phyloP scores from a whole-genome alignment of 192 early-diverging fungal species.

The Entophlyctis luteolus region DNA sequence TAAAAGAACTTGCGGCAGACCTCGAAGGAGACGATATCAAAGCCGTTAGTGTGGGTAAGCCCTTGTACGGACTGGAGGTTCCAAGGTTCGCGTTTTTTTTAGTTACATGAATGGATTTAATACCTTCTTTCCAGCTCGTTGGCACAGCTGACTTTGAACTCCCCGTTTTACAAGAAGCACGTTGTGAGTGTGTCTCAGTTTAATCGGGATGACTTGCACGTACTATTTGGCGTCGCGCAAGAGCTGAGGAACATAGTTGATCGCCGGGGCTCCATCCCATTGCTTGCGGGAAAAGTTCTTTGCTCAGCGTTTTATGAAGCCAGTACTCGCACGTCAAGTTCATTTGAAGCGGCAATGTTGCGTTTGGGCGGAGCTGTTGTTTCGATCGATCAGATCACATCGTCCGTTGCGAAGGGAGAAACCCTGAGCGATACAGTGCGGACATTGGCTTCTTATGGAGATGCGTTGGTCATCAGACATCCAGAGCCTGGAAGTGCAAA shows the following conservation, averaged over 20 bases:
- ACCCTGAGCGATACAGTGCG: constrained; percentile 89
- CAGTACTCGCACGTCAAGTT: constrained; percentile 87
- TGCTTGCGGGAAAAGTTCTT: constrained; percentile 87
- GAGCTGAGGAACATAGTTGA: constrained; percentile 96
- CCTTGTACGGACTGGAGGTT: constrained; percentile 43
- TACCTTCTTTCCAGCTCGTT: constrained; percentile 32
- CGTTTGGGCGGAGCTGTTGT: constrained; percentile 91
- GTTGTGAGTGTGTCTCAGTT: constrained; percentile 90
- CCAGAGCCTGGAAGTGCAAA: constrained; percentile 81
- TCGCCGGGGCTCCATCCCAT: constrained; percentile 75
- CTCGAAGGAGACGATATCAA: constrained; percentile 33
- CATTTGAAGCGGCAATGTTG: constrained; percentile 92
- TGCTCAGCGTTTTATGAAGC: constrained; percentile 96
- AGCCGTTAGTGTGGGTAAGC: constrained; percentile 27
- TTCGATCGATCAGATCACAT: constrained; percentile 73
- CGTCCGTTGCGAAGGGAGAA: constrained; percentile 95
- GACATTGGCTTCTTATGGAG: constrained; percentile 87
- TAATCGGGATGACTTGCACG: constrained; percentile 85
- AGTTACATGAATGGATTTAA: not conserved
- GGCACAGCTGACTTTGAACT: constrained; percentile 56
- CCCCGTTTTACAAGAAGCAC: constrained; percentile 91
- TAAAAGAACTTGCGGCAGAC: constrained; percentile 28
- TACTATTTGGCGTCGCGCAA: constrained; percentile 91
- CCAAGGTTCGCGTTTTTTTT: constrained; percentile 28
- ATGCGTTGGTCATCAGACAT: constrained; percentile 89